phyloP scores from a whole-genome alignment of 202 grass and related monocot genomes.

The Setaria italica region DNA sequence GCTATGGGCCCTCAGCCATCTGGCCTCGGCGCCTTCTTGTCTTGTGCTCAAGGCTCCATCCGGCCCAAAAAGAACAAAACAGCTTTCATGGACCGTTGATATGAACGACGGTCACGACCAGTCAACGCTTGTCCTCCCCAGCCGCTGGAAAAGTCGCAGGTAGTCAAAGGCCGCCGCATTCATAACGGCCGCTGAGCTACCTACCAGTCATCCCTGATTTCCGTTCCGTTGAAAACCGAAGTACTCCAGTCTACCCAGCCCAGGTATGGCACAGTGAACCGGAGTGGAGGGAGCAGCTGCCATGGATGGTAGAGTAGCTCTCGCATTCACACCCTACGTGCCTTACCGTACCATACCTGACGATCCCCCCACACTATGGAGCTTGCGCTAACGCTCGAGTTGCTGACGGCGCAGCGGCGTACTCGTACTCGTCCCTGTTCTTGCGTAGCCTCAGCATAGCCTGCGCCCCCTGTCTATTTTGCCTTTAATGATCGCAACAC shows the following conservation, averaged over 20 bases:
- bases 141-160: not conserved
- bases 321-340: constrained; percentile 10
- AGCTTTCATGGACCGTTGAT: no score
- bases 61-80: no score
- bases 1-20: no score
- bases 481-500: not conserved
- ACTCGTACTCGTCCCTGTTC: not conserved
- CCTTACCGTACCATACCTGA: not conserved
- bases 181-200: no score
- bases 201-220: not conserved
- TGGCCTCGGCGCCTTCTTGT: no score
- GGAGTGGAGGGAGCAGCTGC: not conserved
- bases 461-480: not conserved
- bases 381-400: not conserved
- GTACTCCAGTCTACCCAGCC: no score
- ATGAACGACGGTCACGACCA: no score
- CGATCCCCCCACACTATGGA: not conserved
- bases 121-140: not conserved
- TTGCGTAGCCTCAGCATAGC: not conserved
- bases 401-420: not conserved
- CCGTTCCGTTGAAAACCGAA: constrained; percentile 28
- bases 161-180: not conserved
- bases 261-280: constrained; percentile 1
- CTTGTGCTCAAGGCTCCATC: no score
- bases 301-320: constrained; percentile 1